phyloP scores from a whole-genome alignment of 75 land plant genomes.

The Pinus taeda region DNA sequence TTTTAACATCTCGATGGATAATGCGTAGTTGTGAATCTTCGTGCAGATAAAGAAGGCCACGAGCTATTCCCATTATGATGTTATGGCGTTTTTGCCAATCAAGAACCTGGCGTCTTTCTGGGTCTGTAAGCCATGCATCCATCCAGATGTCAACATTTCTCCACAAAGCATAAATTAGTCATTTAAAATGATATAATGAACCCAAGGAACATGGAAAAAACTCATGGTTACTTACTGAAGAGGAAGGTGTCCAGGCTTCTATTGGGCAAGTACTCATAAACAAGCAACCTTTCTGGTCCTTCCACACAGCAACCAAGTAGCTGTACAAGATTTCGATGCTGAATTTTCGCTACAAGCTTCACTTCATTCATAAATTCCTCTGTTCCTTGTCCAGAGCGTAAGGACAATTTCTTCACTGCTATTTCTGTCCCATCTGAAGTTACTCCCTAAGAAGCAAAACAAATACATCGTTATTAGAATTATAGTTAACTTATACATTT shows the following conservation, averaged over 20 bases:
- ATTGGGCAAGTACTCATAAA: conserved; percentile 19
- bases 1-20: conserved; percentile 19
- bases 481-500: too few relatives aligned
- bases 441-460: too few relatives aligned
- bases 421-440: too few relatives aligned
- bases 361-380: conserved; percentile 14
- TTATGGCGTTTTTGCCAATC: conserved; percentile 6
- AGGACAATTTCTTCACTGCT: too few relatives aligned
- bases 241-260: conserved; percentile 6
- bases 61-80: conserved; percentile 9
- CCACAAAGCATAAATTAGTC: too few relatives aligned
- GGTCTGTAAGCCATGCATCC: too few relatives aligned
- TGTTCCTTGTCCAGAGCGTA: too few relatives aligned
- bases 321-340: conserved; percentile 16
- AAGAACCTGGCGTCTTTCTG: not conserved
- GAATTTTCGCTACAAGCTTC: conserved; percentile 3
- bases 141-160: too few relatives aligned
- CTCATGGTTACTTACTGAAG: not conserved
- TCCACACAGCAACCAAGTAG: conserved; percentile 23
- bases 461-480: too few relatives aligned
- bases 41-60: conserved; percentile 11
- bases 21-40: not conserved
- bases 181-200: too few relatives aligned
- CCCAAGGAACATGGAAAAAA: too few relatives aligned
- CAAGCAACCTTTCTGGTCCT: conserved; percentile 16